phyloP scores from a whole-genome alignment of 768 basidiomycete genomes.

The Lepiota brunneoincarnata region DNA sequence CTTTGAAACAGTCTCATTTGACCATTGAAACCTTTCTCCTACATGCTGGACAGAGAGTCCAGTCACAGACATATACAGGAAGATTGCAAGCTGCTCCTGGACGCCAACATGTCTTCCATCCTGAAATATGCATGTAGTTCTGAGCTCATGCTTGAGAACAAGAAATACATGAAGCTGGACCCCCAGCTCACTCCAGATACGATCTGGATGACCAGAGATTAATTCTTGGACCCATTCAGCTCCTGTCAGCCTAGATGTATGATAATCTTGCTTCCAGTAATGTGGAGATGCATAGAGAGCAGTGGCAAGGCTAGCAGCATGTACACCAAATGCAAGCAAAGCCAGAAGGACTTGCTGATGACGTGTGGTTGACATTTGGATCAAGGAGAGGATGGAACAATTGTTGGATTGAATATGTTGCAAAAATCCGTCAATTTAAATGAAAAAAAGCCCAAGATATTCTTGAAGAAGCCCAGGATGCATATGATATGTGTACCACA shows the following conservation, averaged over 20 bases:
- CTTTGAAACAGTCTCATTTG: slow-evolving; percentile 28
- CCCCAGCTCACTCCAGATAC: slow-evolving; percentile 3
- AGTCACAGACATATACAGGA: slow-evolving; percentile 22
- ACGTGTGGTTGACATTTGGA: too few relatives aligned
- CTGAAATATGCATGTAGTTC: slow-evolving; percentile 4
- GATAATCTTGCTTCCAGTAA: slow-evolving; percentile 16
- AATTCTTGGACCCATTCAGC: slow-evolving; percentile 14
- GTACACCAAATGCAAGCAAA: neutral
- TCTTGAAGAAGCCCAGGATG: too few relatives aligned
- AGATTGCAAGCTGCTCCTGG: slow-evolving; percentile 23
- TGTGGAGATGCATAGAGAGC: slow-evolving; percentile 1
- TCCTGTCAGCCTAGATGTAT: slow-evolving; percentile 12
- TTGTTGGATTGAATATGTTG: too few relatives aligned
- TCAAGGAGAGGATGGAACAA: too few relatives aligned
- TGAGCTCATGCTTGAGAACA: slow-evolving; percentile 5
- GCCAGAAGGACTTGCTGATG: too few relatives aligned
- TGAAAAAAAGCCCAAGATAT: too few relatives aligned
- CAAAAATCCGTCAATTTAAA: too few relatives aligned
- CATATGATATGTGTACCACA: too few relatives aligned
- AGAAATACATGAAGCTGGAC: slow-evolving; percentile 11
- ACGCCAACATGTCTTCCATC: slow-evolving; percentile 4
- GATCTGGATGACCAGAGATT: slow-evolving; percentile 12
- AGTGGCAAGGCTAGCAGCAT: slow-evolving; percentile 9
- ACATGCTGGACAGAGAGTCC: slow-evolving; percentile 18
- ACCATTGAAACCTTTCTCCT: slow-evolving; percentile 26